These are phyloP conservation scores for Elsinoe necatrix DNA, from an alignment of 2,329 filamentous ascomycete genomes.

Conservation along the genomic window DNA sequence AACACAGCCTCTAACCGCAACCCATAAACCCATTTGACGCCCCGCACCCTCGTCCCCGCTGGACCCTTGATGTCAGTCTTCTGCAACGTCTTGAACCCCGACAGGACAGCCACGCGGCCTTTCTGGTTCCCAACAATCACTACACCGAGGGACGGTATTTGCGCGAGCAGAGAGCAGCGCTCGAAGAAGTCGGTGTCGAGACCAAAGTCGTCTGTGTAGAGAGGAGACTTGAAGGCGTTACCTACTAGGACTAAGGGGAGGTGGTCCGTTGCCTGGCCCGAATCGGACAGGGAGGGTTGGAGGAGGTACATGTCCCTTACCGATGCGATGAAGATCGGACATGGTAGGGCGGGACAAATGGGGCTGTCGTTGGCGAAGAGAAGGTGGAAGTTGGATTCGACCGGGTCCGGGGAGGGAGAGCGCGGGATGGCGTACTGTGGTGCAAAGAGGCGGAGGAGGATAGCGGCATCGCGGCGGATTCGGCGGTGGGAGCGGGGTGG, in stretches of 20 bases:
- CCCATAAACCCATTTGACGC: constrained; percentile 33
- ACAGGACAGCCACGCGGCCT: constrained; percentile 56
- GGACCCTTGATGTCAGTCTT: neutral
- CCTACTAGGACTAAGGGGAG: constrained; percentile 24
- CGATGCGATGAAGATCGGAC: constrained; percentile 34
- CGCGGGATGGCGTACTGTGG: neutral
- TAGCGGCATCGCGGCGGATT: constrained; percentile 20
- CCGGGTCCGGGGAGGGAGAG: neutral
- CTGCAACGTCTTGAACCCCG: constrained; percentile 41
- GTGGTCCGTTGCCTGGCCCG: constrained; percentile 1
- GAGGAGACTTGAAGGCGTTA: constrained; percentile 28
- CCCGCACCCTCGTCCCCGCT: constrained; percentile 32
- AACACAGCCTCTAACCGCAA: constrained; percentile 51
- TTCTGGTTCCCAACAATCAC: constrained; percentile 59
- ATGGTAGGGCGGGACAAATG: constrained; percentile 28
- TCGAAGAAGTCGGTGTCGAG: constrained; percentile 32
- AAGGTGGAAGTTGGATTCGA: neutral
- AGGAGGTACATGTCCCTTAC: constrained; percentile 38
- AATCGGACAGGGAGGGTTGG: constrained; percentile 26
- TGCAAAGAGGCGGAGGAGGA: constrained; percentile 8
- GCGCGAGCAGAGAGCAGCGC: constrained; percentile 53
- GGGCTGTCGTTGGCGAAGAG: constrained; percentile 21
- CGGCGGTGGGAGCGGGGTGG: constrained; percentile 23
- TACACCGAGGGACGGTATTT: constrained; percentile 62
- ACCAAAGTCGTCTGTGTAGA: constrained; percentile 25